phyloP scores from a whole-genome alignment of 1,139 yeast genomes.

The Suhomyces yuchorum region DNA sequence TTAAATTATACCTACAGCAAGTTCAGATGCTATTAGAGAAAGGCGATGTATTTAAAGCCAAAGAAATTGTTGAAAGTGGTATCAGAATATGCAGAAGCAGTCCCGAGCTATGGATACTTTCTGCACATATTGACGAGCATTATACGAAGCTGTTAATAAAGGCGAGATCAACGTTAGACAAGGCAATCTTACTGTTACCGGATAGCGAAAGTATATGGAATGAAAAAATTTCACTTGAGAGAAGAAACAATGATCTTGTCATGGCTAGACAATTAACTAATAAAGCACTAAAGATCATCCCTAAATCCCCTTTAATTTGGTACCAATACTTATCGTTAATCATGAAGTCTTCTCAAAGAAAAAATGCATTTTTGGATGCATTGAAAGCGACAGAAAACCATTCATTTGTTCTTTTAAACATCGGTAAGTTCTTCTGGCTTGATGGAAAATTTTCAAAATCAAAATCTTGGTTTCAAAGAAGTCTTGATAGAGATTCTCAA shows the following conservation, averaged over 20 bases:
- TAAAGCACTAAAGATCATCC: conserved; percentile 62
- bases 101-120: conserved; percentile 55
- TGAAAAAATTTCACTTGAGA: conserved; percentile 63
- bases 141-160: conserved; percentile 45
- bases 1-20: conserved; percentile 59
- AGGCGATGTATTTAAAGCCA: conserved; percentile 40
- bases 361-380: conserved; percentile 71
- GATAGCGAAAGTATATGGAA: conserved; percentile 55
- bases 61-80: conserved; percentile 52
- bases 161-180: conserved; percentile 75
- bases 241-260: conserved; percentile 44
- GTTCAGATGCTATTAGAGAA: conserved; percentile 50
- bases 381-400: conserved; percentile 65
- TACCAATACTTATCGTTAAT: conserved; percentile 55
- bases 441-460: conserved; percentile 70
- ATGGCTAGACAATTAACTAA: conserved; percentile 61
- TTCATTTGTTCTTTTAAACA: conserved; percentile 57
- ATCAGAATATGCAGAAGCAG: conserved; percentile 48
- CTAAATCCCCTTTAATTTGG: conserved; percentile 66
- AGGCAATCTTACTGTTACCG: conserved; percentile 60
- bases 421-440: conserved; percentile 70
- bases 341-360: conserved; percentile 57
- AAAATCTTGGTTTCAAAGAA: conserved; percentile 73
- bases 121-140: conserved; percentile 53
- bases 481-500: conserved; percentile 49